Base-by-base conservation (phyloP, 495 filamentous ascomycete species). In the Durotheca rogersii region DNA sequence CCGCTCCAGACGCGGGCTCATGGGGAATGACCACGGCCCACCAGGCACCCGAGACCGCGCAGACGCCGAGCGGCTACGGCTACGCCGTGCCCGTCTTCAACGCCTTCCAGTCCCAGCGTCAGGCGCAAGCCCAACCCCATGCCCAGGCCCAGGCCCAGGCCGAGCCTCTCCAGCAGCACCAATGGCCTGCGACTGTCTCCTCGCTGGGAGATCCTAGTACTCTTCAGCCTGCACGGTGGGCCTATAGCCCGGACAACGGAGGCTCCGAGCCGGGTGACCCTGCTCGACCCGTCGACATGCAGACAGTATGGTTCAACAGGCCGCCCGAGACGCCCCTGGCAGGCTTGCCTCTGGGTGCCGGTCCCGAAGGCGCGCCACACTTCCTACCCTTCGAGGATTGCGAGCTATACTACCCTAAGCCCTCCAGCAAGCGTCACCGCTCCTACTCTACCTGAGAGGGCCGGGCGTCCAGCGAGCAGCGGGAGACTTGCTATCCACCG, bases 301-400 rank as follows among this genome's bases (percentile, higher is more conserved):
- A 65, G 31, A 49, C 51, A 1, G 20, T 52, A 3, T 46, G 36
- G 12, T 62, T 51, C 49, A 6, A 49, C 1, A 31, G 37, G 2
- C 25, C 40, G 0, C 23, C 4, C 4, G 27, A 44, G 2, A 19
- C 39, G 4, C 53, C 59, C 7, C 36, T 58, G 9, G 53, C 41
- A n/a, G 72, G 68, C 1, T 49, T 74, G 0, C 72, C 72, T 11
- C 53, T 74, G 2, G 72, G 72, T 14, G 70, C 70, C 7, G 72
- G 72, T 0, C 70, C 72, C 7, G 72, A 75, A 33, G 62, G 58
- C 1, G 52, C 56, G 10, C 47, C 57, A 0, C 65, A 68, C 37
- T 47, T 55, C 27, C 48, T 50, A 1, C 38, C 47, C 3, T 68
- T 63, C 27, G 55, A 57, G 34, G 6, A 41, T 1, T 68, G 65